Evolutionary conservation across 108 stramenopile species (phyloP).

Genomic region (Skeletonema marinoi): DNA sequence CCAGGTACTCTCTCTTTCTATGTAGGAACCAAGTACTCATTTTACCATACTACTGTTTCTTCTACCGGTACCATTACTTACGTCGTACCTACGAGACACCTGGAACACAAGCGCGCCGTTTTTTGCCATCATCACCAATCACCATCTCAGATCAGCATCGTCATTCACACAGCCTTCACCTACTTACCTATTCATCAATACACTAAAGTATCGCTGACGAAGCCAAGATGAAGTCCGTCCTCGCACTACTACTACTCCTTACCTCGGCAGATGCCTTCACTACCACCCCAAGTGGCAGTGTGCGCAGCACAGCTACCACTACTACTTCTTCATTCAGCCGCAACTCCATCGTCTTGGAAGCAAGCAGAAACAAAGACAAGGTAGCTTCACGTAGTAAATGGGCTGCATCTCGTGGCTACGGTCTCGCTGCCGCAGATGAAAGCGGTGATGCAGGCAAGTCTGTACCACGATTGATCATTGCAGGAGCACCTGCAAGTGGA

Average conservation of each 20-base stretch:
- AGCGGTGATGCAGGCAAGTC: neutral
- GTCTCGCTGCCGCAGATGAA: neutral
- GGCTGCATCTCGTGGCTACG: conserved; percentile 38
- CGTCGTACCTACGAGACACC: too few species aligned
- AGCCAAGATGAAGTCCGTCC: conserved; percentile 14
- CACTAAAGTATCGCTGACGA: neutral
- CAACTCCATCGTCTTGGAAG: conserved; percentile 17
- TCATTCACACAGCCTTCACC: neutral
- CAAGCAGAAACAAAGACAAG: conserved; percentile 29
- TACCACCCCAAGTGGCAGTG: neutral
- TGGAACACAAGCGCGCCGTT: too few species aligned
- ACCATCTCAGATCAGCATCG: too few species aligned
- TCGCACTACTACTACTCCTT: conserved; percentile 11
- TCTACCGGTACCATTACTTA: too few species aligned
- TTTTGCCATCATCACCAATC: too few species aligned
- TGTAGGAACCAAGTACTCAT: too few species aligned
- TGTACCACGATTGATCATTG: conserved; percentile 58
- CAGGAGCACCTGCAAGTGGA: conserved; percentile 77
- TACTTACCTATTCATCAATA: neutral
- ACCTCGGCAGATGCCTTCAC: conserved; percentile 21
- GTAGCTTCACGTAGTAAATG: conserved; percentile 38
- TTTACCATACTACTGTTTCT: too few species aligned
- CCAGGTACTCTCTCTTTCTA: too few species aligned
- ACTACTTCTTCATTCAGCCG: neutral
- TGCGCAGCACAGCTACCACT: neutral